These are phyloP conservation scores for Scheffersomyces cryptocercus DNA, from an alignment of 1,139 yeast genomes.

Conservation along the genomic window DNA sequence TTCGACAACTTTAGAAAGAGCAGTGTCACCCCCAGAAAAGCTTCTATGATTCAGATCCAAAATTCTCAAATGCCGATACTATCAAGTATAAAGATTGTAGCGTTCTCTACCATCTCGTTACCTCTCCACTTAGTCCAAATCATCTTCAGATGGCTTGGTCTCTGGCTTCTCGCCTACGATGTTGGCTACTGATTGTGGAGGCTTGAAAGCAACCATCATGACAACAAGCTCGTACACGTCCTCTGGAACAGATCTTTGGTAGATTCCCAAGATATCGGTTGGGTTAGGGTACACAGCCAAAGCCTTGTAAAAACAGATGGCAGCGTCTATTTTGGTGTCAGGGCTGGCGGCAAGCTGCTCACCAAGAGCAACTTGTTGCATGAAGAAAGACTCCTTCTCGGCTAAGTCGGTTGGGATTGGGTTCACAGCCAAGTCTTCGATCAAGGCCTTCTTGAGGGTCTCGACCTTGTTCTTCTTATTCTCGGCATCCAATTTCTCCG, in stretches of 20 bases:
- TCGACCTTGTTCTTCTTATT: conserved; percentile 62
- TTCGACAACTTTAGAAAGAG: too few species aligned
- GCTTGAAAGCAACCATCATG: conserved; percentile 85
- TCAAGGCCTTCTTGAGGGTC: conserved; percentile 60
- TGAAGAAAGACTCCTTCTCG: conserved; percentile 76
- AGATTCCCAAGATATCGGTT: conserved; percentile 82
- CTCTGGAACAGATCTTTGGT: conserved; percentile 84
- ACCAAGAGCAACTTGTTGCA: conserved; percentile 81
- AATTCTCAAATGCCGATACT: too few species aligned
- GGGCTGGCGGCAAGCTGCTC: conserved; percentile 66
- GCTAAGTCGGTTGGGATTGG: conserved; percentile 75
- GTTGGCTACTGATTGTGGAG: conserved; percentile 78
- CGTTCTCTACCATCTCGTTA: too few species aligned
- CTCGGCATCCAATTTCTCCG: conserved; percentile 57
- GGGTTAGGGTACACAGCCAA: conserved; percentile 93
- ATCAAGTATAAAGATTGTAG: too few species aligned
- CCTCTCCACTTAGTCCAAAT: conserved; percentile 32
- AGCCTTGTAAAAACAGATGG: conserved; percentile 93
- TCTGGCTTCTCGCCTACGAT: conserved; percentile 48
- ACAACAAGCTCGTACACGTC: conserved; percentile 80
- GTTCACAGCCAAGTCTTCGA: conserved; percentile 61
- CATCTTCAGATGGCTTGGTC: conserved; percentile 34
- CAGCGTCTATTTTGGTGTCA: conserved; percentile 71
- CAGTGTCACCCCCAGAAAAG: too few species aligned
- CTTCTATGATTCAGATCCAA: too few species aligned